phyloP scores from a whole-genome alignment of 257 asterid species.

The Ilex aquifolium region DNA sequence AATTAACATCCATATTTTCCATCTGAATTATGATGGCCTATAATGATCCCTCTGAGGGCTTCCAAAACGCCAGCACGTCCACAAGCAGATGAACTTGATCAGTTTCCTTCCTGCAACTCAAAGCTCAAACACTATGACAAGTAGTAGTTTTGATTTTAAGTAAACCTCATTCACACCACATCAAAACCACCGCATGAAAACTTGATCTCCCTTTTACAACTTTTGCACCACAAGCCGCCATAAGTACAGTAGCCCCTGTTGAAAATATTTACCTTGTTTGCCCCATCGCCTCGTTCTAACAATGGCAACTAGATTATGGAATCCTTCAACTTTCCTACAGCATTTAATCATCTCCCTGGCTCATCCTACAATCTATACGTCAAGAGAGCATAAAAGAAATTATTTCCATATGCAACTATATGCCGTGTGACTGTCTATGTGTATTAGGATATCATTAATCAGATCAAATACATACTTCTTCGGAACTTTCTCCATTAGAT shows the following conservation, averaged over 20 bases:
- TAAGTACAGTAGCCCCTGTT: slow-evolving; percentile 82
- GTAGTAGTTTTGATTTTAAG: no score
- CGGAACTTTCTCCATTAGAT: slow-evolving; percentile 93
- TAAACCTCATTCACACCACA: no score
- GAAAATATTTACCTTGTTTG: slow-evolving; percentile 77
- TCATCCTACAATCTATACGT: slow-evolving; percentile 36
- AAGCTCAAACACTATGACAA: background rate
- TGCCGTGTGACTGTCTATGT: no score
- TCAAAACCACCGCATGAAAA: no score
- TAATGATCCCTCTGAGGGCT: slow-evolving; percentile 67
- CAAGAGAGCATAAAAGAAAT: no score
- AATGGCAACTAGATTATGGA: slow-evolving; percentile 62
- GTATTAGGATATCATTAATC: no score
- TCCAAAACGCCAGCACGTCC: slow-evolving; percentile 89
- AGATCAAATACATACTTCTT: slow-evolving; percentile 48
- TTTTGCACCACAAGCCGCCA: slow-evolving; percentile 85
- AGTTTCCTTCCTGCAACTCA: slow-evolving; percentile 66
- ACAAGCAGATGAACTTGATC: slow-evolving; percentile 91
- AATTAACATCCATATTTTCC: no score
- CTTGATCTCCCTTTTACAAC: slow-evolving; percentile 55
- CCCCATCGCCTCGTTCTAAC: slow-evolving; percentile 93
- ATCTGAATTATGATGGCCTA: no score
- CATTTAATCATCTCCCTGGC: slow-evolving; percentile 80
- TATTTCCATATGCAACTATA: no score
- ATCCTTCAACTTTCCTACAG: slow-evolving; percentile 55